Percentiles rank a stretch among this genome's conserved stretches.
These are phyloP conservation scores for Globisporangium cylindrosporum DNA, from an alignment of 352 stramenopile species.

Conservation along the genomic window DNA sequence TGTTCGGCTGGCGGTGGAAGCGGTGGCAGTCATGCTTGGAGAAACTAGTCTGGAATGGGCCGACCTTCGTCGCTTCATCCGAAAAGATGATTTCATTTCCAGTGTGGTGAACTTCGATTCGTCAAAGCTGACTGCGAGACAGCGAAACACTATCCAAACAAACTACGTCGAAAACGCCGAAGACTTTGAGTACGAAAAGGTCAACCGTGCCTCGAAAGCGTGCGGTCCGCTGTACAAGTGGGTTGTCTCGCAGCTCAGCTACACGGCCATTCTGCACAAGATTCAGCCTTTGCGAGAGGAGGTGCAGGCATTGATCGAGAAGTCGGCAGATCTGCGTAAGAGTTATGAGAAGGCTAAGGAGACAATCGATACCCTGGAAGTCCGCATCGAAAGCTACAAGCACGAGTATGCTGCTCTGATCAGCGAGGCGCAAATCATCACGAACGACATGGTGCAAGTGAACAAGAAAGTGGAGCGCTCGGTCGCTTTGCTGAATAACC, in stretches of 20 bases:
- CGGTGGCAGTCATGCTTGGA: constrained; percentile 98
- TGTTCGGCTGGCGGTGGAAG: constrained; percentile 97
- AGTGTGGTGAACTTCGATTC: constrained; percentile 99
- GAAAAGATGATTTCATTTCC: constrained; percentile 98
- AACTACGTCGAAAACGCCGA: constrained; percentile 95
- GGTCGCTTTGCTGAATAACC: constrained; percentile 96
- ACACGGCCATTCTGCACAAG: constrained; percentile 97
- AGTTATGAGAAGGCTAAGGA: constrained; percentile 91
- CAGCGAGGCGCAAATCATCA: constrained; percentile 97
- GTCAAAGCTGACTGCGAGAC: constrained; percentile 92
- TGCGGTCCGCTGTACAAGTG: constrained; percentile 99
- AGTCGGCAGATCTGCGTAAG: constrained; percentile 89
- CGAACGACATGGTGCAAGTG: constrained; percentile 97
- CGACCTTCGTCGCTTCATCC: constrained; percentile 97
- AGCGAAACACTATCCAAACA: constrained; percentile 93
- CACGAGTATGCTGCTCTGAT: constrained; percentile 98
- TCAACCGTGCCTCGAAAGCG: constrained; percentile 93
- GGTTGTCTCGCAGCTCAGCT: constrained; percentile 98
- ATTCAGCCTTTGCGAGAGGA: constrained; percentile 98
- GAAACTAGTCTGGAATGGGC: constrained; percentile 96
- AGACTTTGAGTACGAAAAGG: constrained; percentile 90
- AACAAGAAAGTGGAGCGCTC: constrained; percentile 97
- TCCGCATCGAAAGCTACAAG: constrained; percentile 98
- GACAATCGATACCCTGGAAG: constrained; percentile 94
- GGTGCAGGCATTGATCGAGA: constrained; percentile 96